These are phyloP conservation scores for Lactarius deliciosus DNA, from an alignment of 768 basidiomycete species.

Conservation along the genomic window DNA sequence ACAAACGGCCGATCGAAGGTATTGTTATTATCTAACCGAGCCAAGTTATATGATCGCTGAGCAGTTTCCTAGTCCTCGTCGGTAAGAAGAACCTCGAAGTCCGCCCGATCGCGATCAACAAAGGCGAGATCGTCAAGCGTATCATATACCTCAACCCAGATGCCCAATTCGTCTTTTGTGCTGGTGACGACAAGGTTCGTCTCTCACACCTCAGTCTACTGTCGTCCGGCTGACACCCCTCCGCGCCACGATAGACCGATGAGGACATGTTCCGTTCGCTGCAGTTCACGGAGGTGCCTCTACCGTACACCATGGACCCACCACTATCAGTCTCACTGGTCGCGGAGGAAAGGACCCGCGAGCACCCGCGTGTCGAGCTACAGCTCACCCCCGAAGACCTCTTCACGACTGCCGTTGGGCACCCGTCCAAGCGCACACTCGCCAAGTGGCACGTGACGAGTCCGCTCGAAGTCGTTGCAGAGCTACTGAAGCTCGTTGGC, in stretches of 20 bases:
- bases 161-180: slow-evolving; percentile 95
- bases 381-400: slow-evolving; percentile 64
- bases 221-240: background rate
- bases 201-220: background rate
- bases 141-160: slow-evolving; percentile 92
- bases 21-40: background rate
- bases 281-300: slow-evolving; percentile 46
- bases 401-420: slow-evolving; percentile 94
- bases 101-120: slow-evolving; percentile 92
- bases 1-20: slow-evolving; percentile 94
- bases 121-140: slow-evolving; percentile 97
- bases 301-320: slow-evolving; percentile 44
- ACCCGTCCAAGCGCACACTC: slow-evolving; percentile 82
- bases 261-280: slow-evolving; percentile 99
- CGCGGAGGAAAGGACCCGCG: slow-evolving; percentile 33
- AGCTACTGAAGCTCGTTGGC: slow-evolving; percentile 64
- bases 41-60: background rate
- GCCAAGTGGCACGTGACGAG: slow-evolving; percentile 92
- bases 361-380: slow-evolving; percentile 55
- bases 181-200: slow-evolving; percentile 92
- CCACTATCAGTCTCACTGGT: slow-evolving; percentile 52
- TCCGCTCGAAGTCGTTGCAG: slow-evolving; percentile 82
- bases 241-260: slow-evolving; percentile 63
- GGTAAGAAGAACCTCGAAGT: slow-evolving; percentile 99
- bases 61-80: slow-evolving; percentile 62